Conservation (phyloP, 2,329 filamentous ascomycete species). For the Fusarium cyanostomum region DNA sequence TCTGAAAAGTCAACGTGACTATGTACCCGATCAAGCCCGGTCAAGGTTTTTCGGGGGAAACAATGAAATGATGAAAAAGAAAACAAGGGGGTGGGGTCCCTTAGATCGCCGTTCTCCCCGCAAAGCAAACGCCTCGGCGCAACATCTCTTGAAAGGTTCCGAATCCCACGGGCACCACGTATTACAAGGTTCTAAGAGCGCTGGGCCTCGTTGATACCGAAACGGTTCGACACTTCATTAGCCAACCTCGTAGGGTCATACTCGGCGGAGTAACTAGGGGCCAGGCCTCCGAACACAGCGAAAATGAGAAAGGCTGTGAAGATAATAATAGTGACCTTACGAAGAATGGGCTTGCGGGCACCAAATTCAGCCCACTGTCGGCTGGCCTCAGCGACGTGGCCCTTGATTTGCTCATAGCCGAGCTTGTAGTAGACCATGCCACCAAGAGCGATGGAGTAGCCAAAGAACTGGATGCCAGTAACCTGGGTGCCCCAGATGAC, state of each 20-base stretch:
- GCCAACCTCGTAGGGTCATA: constrained; percentile 63
- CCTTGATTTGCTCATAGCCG: constrained; percentile 83
- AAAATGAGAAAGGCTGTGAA: constrained; percentile 72
- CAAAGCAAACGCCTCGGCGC: constrained; percentile 39
- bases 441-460: constrained; percentile 80
- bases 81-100: constrained; percentile 39
- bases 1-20: constrained; percentile 38
- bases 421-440: constrained; percentile 88
- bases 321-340: constrained; percentile 79
- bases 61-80: constrained; percentile 34
- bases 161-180: constrained; percentile 23
- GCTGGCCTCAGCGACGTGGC: constrained; percentile 75
- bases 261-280: constrained; percentile 66
- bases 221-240: constrained; percentile 59
- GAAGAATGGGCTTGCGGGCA: constrained; percentile 76
- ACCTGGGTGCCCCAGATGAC: constrained; percentile 82
- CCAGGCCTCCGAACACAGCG: constrained; percentile 73
- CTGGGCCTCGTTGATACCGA: constrained; percentile 52
- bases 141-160: constrained; percentile 20
- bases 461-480: constrained; percentile 80
- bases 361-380: constrained; percentile 91
- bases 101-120: constrained; percentile 48
- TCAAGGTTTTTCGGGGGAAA: constrained; percentile 31
- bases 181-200: constrained; percentile 31
- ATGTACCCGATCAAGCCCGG: constrained; percentile 40